These are phyloP conservation scores for Arthroderma sp. DNA, from an alignment of 2,329 filamentous ascomycete genomes.

Conservation along the genomic window DNA sequence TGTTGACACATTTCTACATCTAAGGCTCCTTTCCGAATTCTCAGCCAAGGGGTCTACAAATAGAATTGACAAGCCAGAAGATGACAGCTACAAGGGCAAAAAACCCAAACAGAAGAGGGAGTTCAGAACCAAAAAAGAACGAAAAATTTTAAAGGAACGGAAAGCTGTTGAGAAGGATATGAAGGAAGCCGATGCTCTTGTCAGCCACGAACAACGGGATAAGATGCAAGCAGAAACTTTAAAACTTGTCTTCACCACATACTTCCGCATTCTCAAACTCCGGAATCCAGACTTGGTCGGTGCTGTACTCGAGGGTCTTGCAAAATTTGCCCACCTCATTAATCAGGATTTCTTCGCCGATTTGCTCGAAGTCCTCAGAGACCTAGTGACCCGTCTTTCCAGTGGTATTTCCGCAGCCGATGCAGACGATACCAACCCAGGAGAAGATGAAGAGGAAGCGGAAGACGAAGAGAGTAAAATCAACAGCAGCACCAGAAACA, in stretches of 20 bases:
- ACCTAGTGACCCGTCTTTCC: conserved; percentile 59
- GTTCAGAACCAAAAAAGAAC: conserved; percentile 76
- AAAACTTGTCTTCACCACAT: conserved; percentile 87
- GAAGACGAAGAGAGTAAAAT: conserved; percentile 31
- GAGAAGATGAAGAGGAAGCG: conserved; percentile 37
- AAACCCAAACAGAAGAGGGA: conserved; percentile 62
- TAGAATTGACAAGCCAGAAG: conserved; percentile 51
- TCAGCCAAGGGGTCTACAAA: conserved; percentile 70
- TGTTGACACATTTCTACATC: conserved; percentile 78
- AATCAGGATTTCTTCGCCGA: conserved; percentile 99
- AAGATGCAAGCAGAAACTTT: conserved; percentile 89
- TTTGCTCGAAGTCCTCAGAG: conserved; percentile 82
- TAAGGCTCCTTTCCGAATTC: conserved; percentile 80
- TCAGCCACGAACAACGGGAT: conserved; percentile 84
- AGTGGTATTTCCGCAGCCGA: conserved; percentile 35
- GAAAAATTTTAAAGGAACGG: conserved; percentile 72
- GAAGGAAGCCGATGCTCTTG: conserved; percentile 77
- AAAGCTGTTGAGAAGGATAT: conserved; percentile 87
- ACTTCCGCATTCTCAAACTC: conserved; percentile 86
- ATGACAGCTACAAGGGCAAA: conserved; percentile 35
- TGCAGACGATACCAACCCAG: conserved; percentile 28
- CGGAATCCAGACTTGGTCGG: conserved; percentile 78
- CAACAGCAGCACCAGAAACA: conserved; percentile 45
- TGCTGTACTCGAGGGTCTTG: conserved; percentile 86
- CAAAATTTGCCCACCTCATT: conserved; percentile 89